Base-by-base conservation (phyloP, 1,139 yeast genomes). In the Yarrowia galli region DNA sequence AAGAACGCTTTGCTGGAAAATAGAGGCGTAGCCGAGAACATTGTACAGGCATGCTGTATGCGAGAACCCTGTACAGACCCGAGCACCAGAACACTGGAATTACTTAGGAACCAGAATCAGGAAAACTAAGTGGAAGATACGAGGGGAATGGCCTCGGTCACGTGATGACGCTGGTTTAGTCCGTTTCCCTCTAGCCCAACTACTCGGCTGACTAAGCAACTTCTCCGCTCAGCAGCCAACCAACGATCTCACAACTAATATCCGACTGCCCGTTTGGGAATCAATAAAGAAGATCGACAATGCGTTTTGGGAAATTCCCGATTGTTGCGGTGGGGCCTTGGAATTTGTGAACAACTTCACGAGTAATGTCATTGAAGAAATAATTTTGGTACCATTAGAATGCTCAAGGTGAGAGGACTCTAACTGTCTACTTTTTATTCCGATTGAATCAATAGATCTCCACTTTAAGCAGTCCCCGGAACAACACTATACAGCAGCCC, bases 241-340 rank as follows among this genome's bases (percentile, higher is more conserved):
- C 53, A n/a, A n/a, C 23, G 22, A 28, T 49, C 38, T 38, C 12
- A 32, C 6, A 49, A 28, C 56, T 20, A 32, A 49, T 49, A 20
- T 32, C 56, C 56, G 56, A 49, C 56, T 49, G 60, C 60, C 60
- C 45, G 45, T 22, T 22, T 53, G 16, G 60, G 60, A 51, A 53
- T 53, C 60, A 53, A 53, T 53, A 36, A 36, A 36, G 56, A 49
- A 49, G 60, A 53, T 53, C 60, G 43, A 53, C 60, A 53, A 53
- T 53, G 60, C 60, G 60, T 53, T 36, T 53, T 49, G 56, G 56
- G 43, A 53, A 36, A 23, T 3, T 43, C 23, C 23, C 20, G 38
- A 40, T 49, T 49, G 56, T 40, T 40, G 56, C 18, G 20, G 40
- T 5, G 12, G 22, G 10, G 16, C 22, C 12, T 13, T 10, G 15